Base-by-base conservation (phyloP, 2,329 filamentous ascomycete genomes). In the Gaeumannomyces tritici region DNA sequence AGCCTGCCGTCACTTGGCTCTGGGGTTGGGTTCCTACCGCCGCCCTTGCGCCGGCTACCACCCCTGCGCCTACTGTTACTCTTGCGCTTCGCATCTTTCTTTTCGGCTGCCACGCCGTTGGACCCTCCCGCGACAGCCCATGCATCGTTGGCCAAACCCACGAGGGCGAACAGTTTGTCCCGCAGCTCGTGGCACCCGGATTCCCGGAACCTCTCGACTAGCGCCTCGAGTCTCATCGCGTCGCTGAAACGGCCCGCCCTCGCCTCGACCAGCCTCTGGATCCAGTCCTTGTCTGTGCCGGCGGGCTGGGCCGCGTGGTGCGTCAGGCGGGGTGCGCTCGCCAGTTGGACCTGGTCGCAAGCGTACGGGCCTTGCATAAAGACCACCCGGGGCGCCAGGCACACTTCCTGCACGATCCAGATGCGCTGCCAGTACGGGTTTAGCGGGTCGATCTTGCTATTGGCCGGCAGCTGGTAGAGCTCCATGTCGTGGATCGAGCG, bases 341-440 rank as follows among this genome's bases (percentile, higher is more conserved):
- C 29, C 26, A 65, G 15, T n/a, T 61, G 60, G 21, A 61, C 61
- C 31, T 65, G 63, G 24, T 27, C 31, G 64, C 65, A 65, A 3
- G 65, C 51, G 29, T 62, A 47, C 3, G 58, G 35, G 2, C 66
- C 66, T 27, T 27, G 62, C 24, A 65, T 55, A 28, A 65, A 63
- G 5, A 62, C 57, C 27, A 67, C 29, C 15, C 33, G 28, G 13
- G 61, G 47, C 29, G 66, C 57, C 31, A 67, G 59, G 31, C 66
- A 67, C 5, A 63, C 62, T 59, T 66, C 66, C 47, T 67, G 66
- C 4, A 66, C 63, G 24, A 67, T 62, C 66, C 66, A 67, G 24
- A 67, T 60, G 8, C 66, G 62, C 7, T 59, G 62, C 66, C 66
- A 66, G 54, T 67, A 67, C 3, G 62, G 33, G 42, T 66, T 65